phyloP scores from a whole-genome alignment of 1,284 basidiomycete species.

The Quambalaria eucalypti region DNA sequence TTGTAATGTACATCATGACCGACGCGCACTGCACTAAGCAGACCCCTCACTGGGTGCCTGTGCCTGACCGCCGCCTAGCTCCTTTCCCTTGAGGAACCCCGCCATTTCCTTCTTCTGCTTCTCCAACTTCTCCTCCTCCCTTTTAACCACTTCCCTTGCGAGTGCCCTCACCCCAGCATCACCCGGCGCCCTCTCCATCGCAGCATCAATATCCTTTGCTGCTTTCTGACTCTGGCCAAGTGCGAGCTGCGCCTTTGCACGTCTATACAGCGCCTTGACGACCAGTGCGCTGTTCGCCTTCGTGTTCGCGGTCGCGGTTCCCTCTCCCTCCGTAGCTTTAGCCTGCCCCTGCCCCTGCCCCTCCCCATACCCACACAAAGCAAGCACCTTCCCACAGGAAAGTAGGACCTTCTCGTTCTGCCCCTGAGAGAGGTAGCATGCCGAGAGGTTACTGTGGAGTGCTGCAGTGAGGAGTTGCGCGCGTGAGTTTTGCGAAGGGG shows the following conservation, averaged over 20 bases:
- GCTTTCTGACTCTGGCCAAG: constrained; percentile 14
- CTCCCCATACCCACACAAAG: constrained; percentile 10
- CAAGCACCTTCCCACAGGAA: constrained; percentile 15
- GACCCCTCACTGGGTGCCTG: no score
- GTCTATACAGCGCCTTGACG: constrained; percentile 23
- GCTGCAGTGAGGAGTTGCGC: constrained; percentile 16
- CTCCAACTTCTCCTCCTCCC: neutral
- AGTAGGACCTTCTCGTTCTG: constrained; percentile 20
- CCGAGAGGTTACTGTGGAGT: constrained; percentile 23
- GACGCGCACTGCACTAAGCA: no score
- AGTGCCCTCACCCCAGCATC: neutral
- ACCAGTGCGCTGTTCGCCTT: no score
- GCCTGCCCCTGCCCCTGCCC: no score
- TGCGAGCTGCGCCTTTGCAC: constrained; percentile 17
- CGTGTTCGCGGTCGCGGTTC: no score
- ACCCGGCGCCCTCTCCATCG: constrained; percentile 9
- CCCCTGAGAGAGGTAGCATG: constrained; percentile 16
- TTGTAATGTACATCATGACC: no score
- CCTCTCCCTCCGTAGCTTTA: no score
- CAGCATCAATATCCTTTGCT: constrained; percentile 18
- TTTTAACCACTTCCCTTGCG: constrained; percentile 1
- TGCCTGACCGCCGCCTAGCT: neutral
- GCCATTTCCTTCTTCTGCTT: neutral
- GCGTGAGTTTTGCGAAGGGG: constrained; percentile 13
- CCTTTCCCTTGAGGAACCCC: neutral